phyloP scores from a whole-genome alignment of 2,329 filamentous ascomycete genomes.

The Trichophyton simii region DNA sequence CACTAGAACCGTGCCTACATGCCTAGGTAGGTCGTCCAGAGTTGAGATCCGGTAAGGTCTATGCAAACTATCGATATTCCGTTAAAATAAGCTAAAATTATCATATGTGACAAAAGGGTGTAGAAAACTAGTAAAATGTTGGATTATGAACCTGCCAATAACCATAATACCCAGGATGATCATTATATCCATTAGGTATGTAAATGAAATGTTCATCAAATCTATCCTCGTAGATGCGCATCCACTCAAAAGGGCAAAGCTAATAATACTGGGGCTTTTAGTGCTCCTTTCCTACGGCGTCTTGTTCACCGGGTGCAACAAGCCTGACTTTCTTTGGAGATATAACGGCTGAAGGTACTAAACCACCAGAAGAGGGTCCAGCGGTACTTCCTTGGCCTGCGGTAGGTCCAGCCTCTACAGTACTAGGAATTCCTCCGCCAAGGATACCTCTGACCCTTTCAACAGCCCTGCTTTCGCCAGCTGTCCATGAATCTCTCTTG shows the following conservation, averaged over 20 bases:
- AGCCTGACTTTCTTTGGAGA: slow-evolving; percentile 36
- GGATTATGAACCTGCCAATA: no score
- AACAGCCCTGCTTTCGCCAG: slow-evolving; percentile 34
- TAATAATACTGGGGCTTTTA: background rate
- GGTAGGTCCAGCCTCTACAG: slow-evolving; percentile 8
- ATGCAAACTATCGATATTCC: no score
- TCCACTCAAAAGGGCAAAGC: background rate
- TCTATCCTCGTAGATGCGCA: background rate
- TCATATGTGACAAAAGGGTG: no score
- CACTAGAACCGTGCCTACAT: no score
- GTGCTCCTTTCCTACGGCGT: background rate
- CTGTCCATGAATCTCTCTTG: slow-evolving; percentile 34
- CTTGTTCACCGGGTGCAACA: slow-evolving; percentile 33
- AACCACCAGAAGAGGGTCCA: slow-evolving; percentile 13
- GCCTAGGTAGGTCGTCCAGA: background rate
- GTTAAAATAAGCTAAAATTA: no score
- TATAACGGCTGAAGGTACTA: slow-evolving; percentile 23
- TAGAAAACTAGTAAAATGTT: no score
- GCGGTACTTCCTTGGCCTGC: slow-evolving; percentile 11
- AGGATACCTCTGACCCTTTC: slow-evolving; percentile 35
- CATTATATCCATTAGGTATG: background rate
- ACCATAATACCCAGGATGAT: no score
- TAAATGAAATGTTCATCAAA: background rate
- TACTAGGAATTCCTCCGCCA: slow-evolving; percentile 16
- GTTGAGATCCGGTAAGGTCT: no score